These are phyloP conservation scores for Zygosaccharomyces pseudobailii DNA, from an alignment of 1,139 yeast species.

Conservation along the genomic window DNA sequence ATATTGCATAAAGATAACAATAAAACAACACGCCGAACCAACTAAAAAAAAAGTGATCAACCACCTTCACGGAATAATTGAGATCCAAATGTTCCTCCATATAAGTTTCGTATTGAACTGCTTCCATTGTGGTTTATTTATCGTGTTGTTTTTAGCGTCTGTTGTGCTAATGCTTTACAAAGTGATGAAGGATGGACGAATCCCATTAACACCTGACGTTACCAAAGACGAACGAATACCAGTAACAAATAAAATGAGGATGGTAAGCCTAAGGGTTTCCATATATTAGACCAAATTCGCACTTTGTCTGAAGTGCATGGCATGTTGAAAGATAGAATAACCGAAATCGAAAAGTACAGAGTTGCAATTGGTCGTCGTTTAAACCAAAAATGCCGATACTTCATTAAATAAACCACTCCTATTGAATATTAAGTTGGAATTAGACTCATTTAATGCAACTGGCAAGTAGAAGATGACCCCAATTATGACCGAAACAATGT, in stretches of 20 bases:
- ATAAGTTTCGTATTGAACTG: slow-evolving; percentile 52
- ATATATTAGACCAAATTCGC: slow-evolving; percentile 60
- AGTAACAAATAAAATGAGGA: slow-evolving; percentile 48
- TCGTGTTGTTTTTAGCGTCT: slow-evolving; percentile 41
- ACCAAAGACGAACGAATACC: slow-evolving; percentile 39
- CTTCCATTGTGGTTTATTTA: slow-evolving; percentile 46
- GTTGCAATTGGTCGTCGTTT: slow-evolving; percentile 60
- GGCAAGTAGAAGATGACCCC: slow-evolving; percentile 51
- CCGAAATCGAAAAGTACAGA: slow-evolving; percentile 57
- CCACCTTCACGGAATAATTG: slow-evolving; percentile 40
- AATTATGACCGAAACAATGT: slow-evolving; percentile 40
- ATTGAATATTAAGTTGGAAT: slow-evolving; percentile 51
- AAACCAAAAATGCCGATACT: slow-evolving; percentile 52
- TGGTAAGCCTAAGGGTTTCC: slow-evolving; percentile 54
- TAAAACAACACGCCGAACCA: slow-evolving; percentile 42
- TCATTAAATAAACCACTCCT: slow-evolving; percentile 57
- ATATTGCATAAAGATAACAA: slow-evolving; percentile 44
- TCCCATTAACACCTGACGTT: slow-evolving; percentile 42
- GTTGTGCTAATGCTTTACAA: slow-evolving; percentile 45
- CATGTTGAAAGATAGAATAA: slow-evolving; percentile 53
- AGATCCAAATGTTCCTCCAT: slow-evolving; percentile 64
- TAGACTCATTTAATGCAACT: slow-evolving; percentile 47
- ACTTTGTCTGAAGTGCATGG: slow-evolving; percentile 49
- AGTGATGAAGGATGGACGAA: slow-evolving; percentile 37
- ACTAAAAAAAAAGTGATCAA: slow-evolving; percentile 42